Evolutionary conservation across 2,329 filamentous ascomycete genomes (phyloP).

Genomic region (Metarhizium robertsii): DNA sequence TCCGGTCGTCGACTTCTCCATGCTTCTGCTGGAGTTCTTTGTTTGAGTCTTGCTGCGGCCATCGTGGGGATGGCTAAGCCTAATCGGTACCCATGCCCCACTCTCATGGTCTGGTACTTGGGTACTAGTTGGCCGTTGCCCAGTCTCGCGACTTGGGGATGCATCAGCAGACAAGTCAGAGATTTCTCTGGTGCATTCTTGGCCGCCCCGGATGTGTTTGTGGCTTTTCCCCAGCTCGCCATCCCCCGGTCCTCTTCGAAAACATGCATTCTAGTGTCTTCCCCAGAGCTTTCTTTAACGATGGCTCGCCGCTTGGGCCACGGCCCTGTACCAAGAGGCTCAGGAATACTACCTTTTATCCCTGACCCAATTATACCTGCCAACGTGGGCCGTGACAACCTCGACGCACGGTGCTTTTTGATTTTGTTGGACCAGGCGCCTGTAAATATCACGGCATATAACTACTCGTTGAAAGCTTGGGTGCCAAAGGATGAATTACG

Average conservation of each 20-base stretch:
- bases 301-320: not conserved
- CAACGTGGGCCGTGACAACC: not conserved
- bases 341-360: not conserved
- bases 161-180: slow-evolving; percentile 13
- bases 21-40: slow-evolving; percentile 8
- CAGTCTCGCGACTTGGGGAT: slow-evolving; percentile 3
- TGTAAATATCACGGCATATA: not conserved
- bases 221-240: slow-evolving; percentile 1
- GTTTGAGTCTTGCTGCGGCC: slow-evolving; percentile 1
- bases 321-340: not conserved
- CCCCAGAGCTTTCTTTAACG: not conserved
- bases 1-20: not conserved
- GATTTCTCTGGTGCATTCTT: slow-evolving; percentile 8
- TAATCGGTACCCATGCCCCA: slow-evolving; percentile 5
- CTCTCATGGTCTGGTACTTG: not conserved
- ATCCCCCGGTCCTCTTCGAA: not conserved
- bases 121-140: slow-evolving; percentile 3
- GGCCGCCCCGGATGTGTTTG: not conserved
- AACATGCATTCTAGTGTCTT: not conserved
- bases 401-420: not conserved
- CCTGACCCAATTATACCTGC: not conserved
- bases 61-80: slow-evolving; percentile 7
- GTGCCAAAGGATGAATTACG: not conserved
- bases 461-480: not conserved
- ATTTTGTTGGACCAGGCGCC: not conserved